Conservation (phyloP, 1,284 basidiomycete genomes). For the Cutaneotrichosporon sp. region DNA sequence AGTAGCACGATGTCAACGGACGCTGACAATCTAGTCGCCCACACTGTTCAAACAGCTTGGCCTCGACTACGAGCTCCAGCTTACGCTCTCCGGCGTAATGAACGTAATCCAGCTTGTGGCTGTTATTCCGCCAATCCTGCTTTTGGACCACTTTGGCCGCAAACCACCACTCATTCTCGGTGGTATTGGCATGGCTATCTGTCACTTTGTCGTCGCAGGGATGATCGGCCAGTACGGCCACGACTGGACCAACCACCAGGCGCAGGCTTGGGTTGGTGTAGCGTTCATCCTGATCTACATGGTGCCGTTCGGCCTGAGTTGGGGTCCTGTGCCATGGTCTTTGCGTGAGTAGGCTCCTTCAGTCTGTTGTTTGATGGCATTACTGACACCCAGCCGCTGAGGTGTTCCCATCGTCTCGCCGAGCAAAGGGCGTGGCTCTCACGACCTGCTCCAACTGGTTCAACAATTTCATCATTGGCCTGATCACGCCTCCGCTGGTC, state of each 20-base stretch:
- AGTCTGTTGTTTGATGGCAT: no score
- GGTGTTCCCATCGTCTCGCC: slow-evolving; percentile 12
- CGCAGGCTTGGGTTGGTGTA: slow-evolving; percentile 28
- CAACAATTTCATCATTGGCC: slow-evolving; percentile 80
- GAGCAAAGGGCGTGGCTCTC: slow-evolving; percentile 40
- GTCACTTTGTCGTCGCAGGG: slow-evolving; percentile 26
- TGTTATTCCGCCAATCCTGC: slow-evolving; percentile 33
- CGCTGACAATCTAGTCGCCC: slow-evolving; percentile 31
- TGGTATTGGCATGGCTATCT: slow-evolving; percentile 12
- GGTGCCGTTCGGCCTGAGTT: slow-evolving; percentile 15
- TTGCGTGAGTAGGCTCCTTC: slow-evolving; percentile 36
- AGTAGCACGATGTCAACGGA: no score
- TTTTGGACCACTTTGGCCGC: slow-evolving; percentile 45
- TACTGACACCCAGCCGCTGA: not conserved
- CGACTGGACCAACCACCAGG: slow-evolving; percentile 21
- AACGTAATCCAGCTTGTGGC: slow-evolving; percentile 42
- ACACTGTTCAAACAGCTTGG: slow-evolving; percentile 42
- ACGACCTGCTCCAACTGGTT: slow-evolving; percentile 21
- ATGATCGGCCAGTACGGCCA: slow-evolving; percentile 16
- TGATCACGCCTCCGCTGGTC: slow-evolving; percentile 30
- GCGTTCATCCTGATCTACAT: slow-evolving; percentile 27
- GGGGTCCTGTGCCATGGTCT: slow-evolving; percentile 29
- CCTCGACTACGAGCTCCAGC: slow-evolving; percentile 27
- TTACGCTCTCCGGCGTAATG: slow-evolving; percentile 38
- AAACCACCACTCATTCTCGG: slow-evolving; percentile 30